Conservation (phyloP, 805 yeast genomes). For the Pichia paraexigua region DNA sequence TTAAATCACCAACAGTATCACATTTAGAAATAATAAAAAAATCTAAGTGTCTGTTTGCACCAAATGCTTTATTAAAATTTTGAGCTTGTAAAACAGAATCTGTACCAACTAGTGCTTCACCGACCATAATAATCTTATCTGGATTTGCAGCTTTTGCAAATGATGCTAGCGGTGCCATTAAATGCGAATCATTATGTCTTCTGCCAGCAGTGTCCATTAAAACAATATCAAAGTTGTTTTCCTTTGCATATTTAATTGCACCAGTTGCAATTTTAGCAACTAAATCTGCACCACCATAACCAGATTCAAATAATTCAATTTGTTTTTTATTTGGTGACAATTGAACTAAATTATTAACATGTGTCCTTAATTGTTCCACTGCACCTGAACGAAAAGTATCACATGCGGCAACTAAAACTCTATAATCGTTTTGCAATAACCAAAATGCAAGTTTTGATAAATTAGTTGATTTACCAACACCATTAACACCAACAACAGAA, state of each 20-base stretch:
- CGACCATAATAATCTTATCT: constrained; percentile 96
- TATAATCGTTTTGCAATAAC: constrained; percentile 83
- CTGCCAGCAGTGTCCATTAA: constrained; percentile 97
- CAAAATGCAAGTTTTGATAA: constrained; percentile 91
- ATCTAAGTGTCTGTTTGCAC: constrained; percentile 70
- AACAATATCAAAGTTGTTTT: constrained; percentile 70
- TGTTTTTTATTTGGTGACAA: constrained; percentile 40
- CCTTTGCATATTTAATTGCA: constrained; percentile 74
- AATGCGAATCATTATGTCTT: constrained; percentile 86
- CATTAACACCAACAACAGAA: constrained; percentile 95
- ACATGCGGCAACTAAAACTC: constrained; percentile 89
- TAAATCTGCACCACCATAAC: constrained; percentile 92
- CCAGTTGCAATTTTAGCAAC: constrained; percentile 90
- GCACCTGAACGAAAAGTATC: constrained; percentile 98
- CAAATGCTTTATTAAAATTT: constrained; percentile 90
- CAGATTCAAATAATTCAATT: constrained; percentile 84
- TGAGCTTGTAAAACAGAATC: constrained; percentile 94
- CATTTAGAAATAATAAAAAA: constrained; percentile 91
- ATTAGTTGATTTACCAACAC: constrained; percentile 96
- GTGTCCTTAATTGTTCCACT: constrained; percentile 93
- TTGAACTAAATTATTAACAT: constrained; percentile 73
- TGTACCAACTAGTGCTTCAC: constrained; percentile 95
- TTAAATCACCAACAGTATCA: constrained; percentile 94
- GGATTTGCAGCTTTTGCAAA: constrained; percentile 95
- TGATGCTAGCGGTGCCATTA: constrained; percentile 92